Evolutionary conservation across 306 rosid species (phyloP).

Genomic region (Sindora glabra): DNA sequence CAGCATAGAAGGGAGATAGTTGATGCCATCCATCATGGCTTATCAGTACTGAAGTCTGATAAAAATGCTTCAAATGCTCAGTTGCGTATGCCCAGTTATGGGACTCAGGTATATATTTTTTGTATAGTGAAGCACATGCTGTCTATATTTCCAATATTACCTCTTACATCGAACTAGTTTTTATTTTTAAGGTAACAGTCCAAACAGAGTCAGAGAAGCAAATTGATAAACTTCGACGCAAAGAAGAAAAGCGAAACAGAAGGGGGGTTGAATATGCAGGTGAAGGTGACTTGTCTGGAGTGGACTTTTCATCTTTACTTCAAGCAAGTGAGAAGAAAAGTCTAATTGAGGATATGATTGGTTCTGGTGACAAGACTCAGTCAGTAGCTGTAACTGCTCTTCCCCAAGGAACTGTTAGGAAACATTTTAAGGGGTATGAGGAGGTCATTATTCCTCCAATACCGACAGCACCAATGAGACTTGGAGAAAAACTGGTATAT

Average conservation of each 20-base stretch:
- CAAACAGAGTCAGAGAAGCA: conserved; percentile 84
- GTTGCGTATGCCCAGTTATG: conserved; percentile 94
- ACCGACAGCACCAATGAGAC: conserved; percentile 86
- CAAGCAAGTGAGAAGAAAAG: conserved; percentile 80
- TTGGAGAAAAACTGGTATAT: conserved; percentile 91
- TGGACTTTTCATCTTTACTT: conserved; percentile 70
- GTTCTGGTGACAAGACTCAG: conserved; percentile 53
- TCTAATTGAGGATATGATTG: conserved; percentile 63
- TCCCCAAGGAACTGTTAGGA: conserved; percentile 92
- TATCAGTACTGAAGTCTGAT: conserved; percentile 58
- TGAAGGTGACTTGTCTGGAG: conserved; percentile 59
- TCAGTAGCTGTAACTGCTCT: conserved; percentile 68
- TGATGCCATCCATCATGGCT: conserved; percentile 73
- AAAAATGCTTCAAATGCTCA: conserved; percentile 64
- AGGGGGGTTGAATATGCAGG: conserved; percentile 60
- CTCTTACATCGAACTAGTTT: conserved; percentile 8
- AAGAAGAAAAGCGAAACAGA: conserved; percentile 84
- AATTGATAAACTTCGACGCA: conserved; percentile 93
- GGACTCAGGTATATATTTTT: conserved; percentile 62
- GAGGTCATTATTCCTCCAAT: conserved; percentile 83
- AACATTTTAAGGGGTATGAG: conserved; percentile 74
- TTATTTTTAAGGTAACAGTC: conserved; percentile 64
- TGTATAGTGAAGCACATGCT: not conserved
- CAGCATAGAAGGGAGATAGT: conserved; percentile 88
- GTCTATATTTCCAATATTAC: not conserved